phyloP scores from a whole-genome alignment of 192 early-diverging fungal species.

The Globomyces pollinis-pini region DNA sequence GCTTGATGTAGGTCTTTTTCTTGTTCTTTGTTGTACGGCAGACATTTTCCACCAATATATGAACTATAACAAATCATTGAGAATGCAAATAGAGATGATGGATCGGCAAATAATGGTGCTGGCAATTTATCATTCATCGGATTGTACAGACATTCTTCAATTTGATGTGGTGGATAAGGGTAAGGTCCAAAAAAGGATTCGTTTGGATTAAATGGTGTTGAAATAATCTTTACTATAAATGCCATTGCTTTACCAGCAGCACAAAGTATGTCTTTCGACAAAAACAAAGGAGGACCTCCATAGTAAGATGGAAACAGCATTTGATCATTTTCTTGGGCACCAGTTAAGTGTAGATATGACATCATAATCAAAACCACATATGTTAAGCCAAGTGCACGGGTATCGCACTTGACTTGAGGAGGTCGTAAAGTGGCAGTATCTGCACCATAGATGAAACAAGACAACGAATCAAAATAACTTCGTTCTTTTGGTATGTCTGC shows the following conservation, averaged over 20 bases:
- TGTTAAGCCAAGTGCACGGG: background rate
- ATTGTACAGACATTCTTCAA: background rate
- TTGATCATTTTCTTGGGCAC: background rate
- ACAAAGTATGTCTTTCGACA: constrained; percentile 1
- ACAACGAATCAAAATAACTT: constrained; percentile 4
- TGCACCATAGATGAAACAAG: background rate
- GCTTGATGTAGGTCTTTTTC: too few relatives aligned
- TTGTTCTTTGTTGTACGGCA: too few relatives aligned
- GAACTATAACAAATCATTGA: too few relatives aligned
- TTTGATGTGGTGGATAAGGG: background rate
- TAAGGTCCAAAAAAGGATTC: constrained; percentile 1
- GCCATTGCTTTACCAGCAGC: background rate
- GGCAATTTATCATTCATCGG: background rate
- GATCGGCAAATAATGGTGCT: background rate
- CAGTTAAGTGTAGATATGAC: constrained; percentile 6
- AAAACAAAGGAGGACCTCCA: background rate
- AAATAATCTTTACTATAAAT: background rate
- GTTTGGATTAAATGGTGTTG: background rate
- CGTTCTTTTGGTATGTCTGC: too few relatives aligned
- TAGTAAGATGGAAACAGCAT: background rate
- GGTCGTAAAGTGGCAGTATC: background rate
- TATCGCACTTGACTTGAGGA: background rate
- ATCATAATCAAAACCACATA: constrained; percentile 2
- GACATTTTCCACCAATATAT: too few relatives aligned
- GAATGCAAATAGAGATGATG: too few relatives aligned